These are phyloP conservation scores for Otatea glauca DNA, from an alignment of 176 grass and related monocot species.

Conservation along the genomic window DNA sequence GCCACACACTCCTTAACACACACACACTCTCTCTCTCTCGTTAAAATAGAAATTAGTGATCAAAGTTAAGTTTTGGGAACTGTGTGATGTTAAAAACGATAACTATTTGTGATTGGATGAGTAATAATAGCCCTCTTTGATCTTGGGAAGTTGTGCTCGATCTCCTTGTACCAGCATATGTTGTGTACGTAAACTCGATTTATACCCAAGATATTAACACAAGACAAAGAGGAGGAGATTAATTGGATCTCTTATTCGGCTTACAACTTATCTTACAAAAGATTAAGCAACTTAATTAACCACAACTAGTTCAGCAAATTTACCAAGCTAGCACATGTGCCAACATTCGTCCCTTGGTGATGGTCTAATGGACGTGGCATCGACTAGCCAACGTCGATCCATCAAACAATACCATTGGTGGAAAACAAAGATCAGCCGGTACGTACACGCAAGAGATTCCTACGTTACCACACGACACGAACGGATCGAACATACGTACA, in stretches of 20 bases:
- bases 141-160: too few relatives aligned
- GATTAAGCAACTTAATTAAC: neutral
- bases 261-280: neutral
- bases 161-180: too few relatives aligned
- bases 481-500: neutral
- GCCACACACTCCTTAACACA: too few relatives aligned
- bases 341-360: neutral
- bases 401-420: neutral
- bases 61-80: too few relatives aligned
- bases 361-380: neutral
- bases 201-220: too few relatives aligned
- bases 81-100: too few relatives aligned
- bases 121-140: too few relatives aligned
- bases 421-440: neutral
- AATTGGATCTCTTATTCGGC: neutral
- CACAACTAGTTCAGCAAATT: neutral
- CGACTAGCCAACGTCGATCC: neutral
- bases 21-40: too few relatives aligned
- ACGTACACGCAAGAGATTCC: neutral
- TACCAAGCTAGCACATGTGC: neutral
- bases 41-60: too few relatives aligned
- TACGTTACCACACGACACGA: neutral
- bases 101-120: too few relatives aligned
- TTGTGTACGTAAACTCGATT: too few relatives aligned
- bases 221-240: neutral